These are phyloP conservation scores for Diaporthe ilicicola DNA, from an alignment of 2,329 filamentous ascomycete genomes.

Conservation along the genomic window DNA sequence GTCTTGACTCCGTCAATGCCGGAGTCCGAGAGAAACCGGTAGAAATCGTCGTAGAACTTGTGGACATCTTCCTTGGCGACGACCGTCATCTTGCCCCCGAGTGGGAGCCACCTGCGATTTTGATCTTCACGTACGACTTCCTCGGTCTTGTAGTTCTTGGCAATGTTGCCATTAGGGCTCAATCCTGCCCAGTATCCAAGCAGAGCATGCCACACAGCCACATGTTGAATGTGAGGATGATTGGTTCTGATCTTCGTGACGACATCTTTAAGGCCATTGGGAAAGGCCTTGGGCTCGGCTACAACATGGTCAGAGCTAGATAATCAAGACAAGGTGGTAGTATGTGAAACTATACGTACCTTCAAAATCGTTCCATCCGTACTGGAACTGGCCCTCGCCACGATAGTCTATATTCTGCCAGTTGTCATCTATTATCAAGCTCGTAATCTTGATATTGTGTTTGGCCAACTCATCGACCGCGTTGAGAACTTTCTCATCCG, in stretches of 20 bases:
- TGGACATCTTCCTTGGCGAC: constrained; percentile 78
- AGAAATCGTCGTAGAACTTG: constrained; percentile 90
- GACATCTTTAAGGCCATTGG: constrained; percentile 77
- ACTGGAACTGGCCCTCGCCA: constrained; percentile 61
- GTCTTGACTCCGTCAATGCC: constrained; percentile 92
- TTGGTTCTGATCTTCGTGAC: constrained; percentile 73
- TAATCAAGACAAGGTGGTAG: not conserved
- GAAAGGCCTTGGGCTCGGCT: constrained; percentile 81
- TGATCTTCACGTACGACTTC: constrained; percentile 61
- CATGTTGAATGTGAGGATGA: constrained; percentile 78
- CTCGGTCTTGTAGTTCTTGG: constrained; percentile 79
- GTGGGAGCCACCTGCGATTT: constrained; percentile 54
- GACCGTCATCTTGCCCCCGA: constrained; percentile 74
- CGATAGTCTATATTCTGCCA: constrained; percentile 80
- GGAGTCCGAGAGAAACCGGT: constrained; percentile 75
- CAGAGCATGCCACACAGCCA: constrained; percentile 95
- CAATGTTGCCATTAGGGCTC: constrained; percentile 76
- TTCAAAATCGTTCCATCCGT: constrained; percentile 84
- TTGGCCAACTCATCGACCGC: constrained; percentile 77
- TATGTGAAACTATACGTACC: not conserved
- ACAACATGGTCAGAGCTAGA: not conserved
- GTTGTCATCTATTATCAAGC: constrained; percentile 95
- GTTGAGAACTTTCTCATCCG: constrained; percentile 78
- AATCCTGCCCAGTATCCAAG: constrained; percentile 92
- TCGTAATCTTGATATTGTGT: constrained; percentile 79